These are phyloP conservation scores for Alliaria petiolata DNA, from an alignment of 345 rosid genomes.

Conservation along the genomic window DNA sequence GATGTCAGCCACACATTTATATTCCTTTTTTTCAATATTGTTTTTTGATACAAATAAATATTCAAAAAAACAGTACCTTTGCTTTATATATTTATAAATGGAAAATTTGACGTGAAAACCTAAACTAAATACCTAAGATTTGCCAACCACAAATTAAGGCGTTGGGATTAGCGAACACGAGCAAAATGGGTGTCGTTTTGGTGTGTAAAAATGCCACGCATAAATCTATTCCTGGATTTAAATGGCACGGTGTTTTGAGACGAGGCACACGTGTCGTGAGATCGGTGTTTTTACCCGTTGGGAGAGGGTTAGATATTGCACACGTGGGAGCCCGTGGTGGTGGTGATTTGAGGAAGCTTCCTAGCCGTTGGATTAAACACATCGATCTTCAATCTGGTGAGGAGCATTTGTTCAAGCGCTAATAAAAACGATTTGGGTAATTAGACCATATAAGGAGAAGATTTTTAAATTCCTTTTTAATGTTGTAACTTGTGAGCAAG, in stretches of 20 bases:
- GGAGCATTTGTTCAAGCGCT: conserved; percentile 58
- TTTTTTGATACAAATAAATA: too few relatives aligned
- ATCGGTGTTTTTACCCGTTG: conserved; percentile 66
- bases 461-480: neutral
- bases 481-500: too few relatives aligned
- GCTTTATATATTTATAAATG: too few relatives aligned
- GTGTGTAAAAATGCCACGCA: conserved; percentile 65
- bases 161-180: conserved; percentile 54
- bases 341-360: conserved; percentile 14
- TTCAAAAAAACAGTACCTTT: too few relatives aligned
- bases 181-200: conserved; percentile 62
- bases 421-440: neutral
- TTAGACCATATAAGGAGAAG: neutral
- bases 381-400: conserved; percentile 64
- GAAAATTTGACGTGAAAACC: too few relatives aligned
- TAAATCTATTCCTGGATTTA: conserved; percentile 38
- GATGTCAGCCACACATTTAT: too few relatives aligned
- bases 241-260: conserved; percentile 53
- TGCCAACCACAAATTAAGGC: too few relatives aligned
- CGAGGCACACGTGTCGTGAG: conserved; percentile 58
- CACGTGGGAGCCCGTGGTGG: conserved; percentile 44
- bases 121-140: too few relatives aligned
- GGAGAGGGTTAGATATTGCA: conserved; percentile 71
- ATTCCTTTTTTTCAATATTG: too few relatives aligned
- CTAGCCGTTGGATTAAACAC: conserved; percentile 75